Conservation (phyloP, 192 early-diverging fungal species). For the Allomyces arbusculus region DNA sequence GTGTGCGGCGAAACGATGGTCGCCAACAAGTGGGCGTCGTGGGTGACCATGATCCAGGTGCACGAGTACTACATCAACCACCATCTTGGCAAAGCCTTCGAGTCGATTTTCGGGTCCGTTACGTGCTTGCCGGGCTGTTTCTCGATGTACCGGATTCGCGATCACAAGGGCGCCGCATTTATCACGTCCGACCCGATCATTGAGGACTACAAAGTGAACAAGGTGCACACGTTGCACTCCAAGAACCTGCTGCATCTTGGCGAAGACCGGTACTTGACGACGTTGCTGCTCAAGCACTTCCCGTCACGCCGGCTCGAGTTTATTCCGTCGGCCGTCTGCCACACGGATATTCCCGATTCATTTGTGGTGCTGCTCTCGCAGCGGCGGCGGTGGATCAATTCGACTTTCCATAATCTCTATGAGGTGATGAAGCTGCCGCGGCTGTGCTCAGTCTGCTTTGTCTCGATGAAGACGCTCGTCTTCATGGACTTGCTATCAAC, state of each 20-base stretch:
- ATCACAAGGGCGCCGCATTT: conserved; percentile 71
- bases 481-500: conserved; percentile 87
- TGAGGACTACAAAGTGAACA: conserved; percentile 83
- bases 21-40: conserved; percentile 4
- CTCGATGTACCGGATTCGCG: conserved; percentile 92
- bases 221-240: conserved; percentile 90
- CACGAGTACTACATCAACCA: conserved; percentile 7
- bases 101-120: conserved; percentile 89
- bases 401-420: conserved; percentile 94
- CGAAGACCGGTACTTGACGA: conserved; percentile 96
- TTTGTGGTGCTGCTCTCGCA: conserved; percentile 88
- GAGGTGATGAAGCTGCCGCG: conserved; percentile 83
- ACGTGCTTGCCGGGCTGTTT: conserved; percentile 98
- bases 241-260: conserved; percentile 96
- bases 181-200: conserved; percentile 75
- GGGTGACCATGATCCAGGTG: conserved; percentile 8
- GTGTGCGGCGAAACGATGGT: conserved; percentile 8
- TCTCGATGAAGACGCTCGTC: conserved; percentile 91
- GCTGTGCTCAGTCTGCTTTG: conserved; percentile 89
- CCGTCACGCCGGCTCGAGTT: conserved; percentile 89
- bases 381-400: conserved; percentile 99
- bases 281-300: conserved; percentile 89
- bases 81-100: conserved; percentile 15
- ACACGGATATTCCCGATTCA: conserved; percentile 80
- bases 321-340: conserved; percentile 75